Conservation (phyloP, 2,329 filamentous ascomycete species). For the Neofusicoccum laricinum region DNA sequence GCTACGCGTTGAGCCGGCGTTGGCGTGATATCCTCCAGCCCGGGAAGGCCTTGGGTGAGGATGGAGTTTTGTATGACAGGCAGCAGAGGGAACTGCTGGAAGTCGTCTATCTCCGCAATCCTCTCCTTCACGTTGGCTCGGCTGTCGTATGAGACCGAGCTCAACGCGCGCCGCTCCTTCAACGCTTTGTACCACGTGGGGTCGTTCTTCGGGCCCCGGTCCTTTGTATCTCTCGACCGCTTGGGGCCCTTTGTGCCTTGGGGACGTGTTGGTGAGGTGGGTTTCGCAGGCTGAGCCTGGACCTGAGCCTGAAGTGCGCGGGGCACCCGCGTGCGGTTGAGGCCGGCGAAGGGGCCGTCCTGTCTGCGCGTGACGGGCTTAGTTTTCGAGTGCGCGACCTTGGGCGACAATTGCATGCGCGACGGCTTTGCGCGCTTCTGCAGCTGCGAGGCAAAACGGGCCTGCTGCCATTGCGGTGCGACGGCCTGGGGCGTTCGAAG, state of each 20-base stretch:
- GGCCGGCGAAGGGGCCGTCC: slow-evolving; percentile 28
- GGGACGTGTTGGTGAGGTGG: background rate
- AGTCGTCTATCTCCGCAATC: slow-evolving; percentile 67
- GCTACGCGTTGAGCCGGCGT: slow-evolving; percentile 81
- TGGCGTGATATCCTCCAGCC: slow-evolving; percentile 71
- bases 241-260: background rate
- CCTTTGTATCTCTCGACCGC: background rate
- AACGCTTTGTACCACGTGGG: slow-evolving; percentile 57
- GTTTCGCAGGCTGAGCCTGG: slow-evolving; percentile 19
- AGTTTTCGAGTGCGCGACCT: slow-evolving; percentile 1
- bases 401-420: slow-evolving; percentile 51
- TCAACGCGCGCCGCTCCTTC: slow-evolving; percentile 85
- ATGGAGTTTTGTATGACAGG: slow-evolving; percentile 70
- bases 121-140: slow-evolving; percentile 60
- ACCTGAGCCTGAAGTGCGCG: slow-evolving; percentile 18
- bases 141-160: slow-evolving; percentile 72
- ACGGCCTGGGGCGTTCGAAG: slow-evolving; percentile 18
- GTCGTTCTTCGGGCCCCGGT: background rate
- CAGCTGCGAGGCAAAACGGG: slow-evolving; percentile 39
- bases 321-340: slow-evolving; percentile 33
- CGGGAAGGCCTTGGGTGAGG: slow-evolving; percentile 68
- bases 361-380: background rate
- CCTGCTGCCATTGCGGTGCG: slow-evolving; percentile 32
- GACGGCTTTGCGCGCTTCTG: slow-evolving; percentile 44
- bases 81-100: slow-evolving; percentile 76